These are phyloP conservation scores for Agaricus blazei DNA, from an alignment of 768 basidiomycete species.

Conservation along the genomic window DNA sequence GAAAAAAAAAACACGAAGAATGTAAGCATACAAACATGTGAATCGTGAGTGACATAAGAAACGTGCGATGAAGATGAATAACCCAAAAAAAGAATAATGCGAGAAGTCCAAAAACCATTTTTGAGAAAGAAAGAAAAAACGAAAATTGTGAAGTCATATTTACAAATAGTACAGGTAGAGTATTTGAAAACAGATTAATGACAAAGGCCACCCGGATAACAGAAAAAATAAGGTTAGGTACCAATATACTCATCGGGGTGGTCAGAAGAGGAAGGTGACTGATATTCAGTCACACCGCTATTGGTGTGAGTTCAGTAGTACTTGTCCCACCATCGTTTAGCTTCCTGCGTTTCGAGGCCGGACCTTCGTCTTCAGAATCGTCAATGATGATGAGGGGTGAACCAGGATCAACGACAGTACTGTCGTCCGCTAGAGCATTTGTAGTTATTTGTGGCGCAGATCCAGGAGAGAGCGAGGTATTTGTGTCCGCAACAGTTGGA, in stretches of 20 bases:
- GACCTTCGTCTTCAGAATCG: conserved; percentile 52
- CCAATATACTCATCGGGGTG: neutral
- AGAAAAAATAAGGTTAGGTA: neutral
- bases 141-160: neutral
- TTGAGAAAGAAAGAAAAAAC: too few relatives aligned
- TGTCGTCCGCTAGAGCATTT: conserved; percentile 11
- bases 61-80: neutral
- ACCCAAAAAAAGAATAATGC: neutral
- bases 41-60: neutral
- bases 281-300: neutral
- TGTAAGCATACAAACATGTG: neutral
- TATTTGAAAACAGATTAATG: neutral
- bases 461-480: conserved; percentile 23
- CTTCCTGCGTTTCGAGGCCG: conserved; percentile 54
- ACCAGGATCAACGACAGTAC: conserved; percentile 24
- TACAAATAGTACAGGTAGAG: conserved; percentile 1
- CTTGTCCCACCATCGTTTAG: conserved; percentile 25
- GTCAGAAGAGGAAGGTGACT: neutral
- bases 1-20: neutral
- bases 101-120: neutral
- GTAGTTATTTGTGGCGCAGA: conserved; percentile 11
- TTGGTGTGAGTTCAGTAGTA: neutral
- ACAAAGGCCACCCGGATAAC: neutral
- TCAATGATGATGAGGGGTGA: conserved; percentile 61
- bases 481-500: neutral